Evolutionary conservation across 305 asterid genomes (phyloP), one percentile per base, ranked within the genome.

Genomic region (Fraxinus xanthoxyloides): DNA sequence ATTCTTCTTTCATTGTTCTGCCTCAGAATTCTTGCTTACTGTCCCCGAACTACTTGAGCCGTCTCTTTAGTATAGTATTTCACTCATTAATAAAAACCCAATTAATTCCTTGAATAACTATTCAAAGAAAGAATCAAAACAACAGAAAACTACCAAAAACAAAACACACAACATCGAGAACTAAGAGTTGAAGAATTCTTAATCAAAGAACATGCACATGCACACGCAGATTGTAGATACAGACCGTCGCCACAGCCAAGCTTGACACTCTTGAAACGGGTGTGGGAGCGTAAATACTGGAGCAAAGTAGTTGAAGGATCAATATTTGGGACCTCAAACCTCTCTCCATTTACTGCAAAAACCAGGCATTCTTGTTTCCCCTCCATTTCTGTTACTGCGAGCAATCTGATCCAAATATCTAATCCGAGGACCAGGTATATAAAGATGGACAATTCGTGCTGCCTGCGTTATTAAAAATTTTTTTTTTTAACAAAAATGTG

Each of bases 161-260:
- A 61, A 56, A 2, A 59, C 30, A 21, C 1, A 23, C 26, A 61
- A 61, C 4, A 61, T 61, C 28, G 9, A 23, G 70, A 7, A 61
- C 15, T n/a, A 54, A 54, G 23, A 54, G 6, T 54, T 54, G 24
- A 17, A 51, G 63, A 51, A 54, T 54, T 17, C 8, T 51, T 17
- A 51, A 56, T 56, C 12, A 19, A 56, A 56, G 65, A 7, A 61
- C 32, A 23, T 23, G 30, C 31, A 9, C 32, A 61, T 61, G 30
- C 70, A 9, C 28, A 21, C 8, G 28, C 70, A 23, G 17, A 69
- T 69, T 30, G 19, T 38, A 69, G 35, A 28, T 15, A 69, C 75
- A 31, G 26, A 92, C 95, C 97, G 89, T 93, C 95, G 70, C 93
- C 97, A 79, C 97, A 92, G 79, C 93, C 88, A 72, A 91, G 97